Base-by-base conservation (phyloP, 768 basidiomycete species). In the Podaxis sp. region DNA sequence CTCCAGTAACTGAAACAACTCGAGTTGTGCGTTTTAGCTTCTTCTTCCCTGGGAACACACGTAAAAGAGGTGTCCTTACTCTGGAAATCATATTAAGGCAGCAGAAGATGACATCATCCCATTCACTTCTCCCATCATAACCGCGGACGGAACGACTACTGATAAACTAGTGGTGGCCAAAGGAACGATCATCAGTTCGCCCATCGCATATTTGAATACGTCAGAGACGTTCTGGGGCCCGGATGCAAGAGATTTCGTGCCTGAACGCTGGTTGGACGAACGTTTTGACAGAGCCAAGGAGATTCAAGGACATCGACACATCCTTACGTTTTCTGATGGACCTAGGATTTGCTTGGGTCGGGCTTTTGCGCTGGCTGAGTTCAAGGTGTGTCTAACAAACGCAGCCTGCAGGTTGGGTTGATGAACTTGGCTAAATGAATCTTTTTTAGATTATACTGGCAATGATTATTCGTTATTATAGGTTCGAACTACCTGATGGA, bases 181-280 rank as follows among this genome's bases (percentile, higher is more conserved):
- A 61, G 85, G 81, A 2, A 80, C 79, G 0, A 59, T 65, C 1
- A 60, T 89, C 28, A 61, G 72, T 10, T 68, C 79, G 2, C 78
- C 82, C 1, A 75, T 86, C 28, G 55, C 68, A 5, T 71, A 72
- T 18, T 74, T 84, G 52, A 87, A 89, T 68, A 68, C 73, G 5
- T 79, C 82, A n/a, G 75, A 75, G 56, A 70, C 69, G 0, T 68
- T 87, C 35, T 90, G 89, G 89, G 89, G 89, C 1, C 66, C 75
- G 0, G 80, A 85, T 59, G 79, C 85, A 3, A 76, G 78, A 23
- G 77, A 78, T 50, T 91, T 85, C 69, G 74, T 79, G 42, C 89
- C 88, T 0, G 83, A 85, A 57, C 75, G 89, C 4, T 90, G 89
- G 89, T 71, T 89, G 7, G 69, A 71, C 4, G 71, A 70, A 13